A percentile compares a stretch with the other conserved stretches of the same genome.
Evolutionary conservation across 2,329 filamentous ascomycete genomes (phyloP).

Genomic region (Verticillium klebahnii): DNA sequence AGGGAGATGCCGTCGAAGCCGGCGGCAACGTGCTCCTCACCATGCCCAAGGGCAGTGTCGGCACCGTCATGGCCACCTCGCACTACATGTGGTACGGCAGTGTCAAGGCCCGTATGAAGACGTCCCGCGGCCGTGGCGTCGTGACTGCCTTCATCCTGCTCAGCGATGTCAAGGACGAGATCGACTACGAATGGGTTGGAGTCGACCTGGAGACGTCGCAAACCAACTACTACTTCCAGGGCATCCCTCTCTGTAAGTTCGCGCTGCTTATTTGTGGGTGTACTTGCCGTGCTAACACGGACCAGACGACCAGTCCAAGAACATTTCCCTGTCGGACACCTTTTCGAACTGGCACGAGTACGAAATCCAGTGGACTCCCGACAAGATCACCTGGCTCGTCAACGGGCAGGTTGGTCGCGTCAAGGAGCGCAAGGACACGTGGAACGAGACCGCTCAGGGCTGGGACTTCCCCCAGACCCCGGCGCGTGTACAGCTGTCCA

Average conservation of each 20-base stretch:
- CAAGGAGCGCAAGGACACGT: constrained; percentile 73
- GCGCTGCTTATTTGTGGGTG: neutral
- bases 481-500: constrained; percentile 82
- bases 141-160: constrained; percentile 97
- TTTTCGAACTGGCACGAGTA: constrained; percentile 82
- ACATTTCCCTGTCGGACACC: constrained; percentile 66
- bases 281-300: constrained; percentile 15
- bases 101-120: constrained; percentile 80
- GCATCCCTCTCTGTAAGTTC: constrained; percentile 78
- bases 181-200: constrained; percentile 94
- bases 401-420: constrained; percentile 76
- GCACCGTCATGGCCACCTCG: constrained; percentile 79
- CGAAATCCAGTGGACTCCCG: constrained; percentile 88
- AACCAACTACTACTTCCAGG: constrained; percentile 97
- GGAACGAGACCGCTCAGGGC: constrained; percentile 75
- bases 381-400: constrained; percentile 79
- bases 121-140: constrained; percentile 78
- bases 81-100: constrained; percentile 97
- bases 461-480: constrained; percentile 92
- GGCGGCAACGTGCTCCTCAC: constrained; percentile 74
- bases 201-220: constrained; percentile 72
- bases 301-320: constrained; percentile 68
- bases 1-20: constrained; percentile 67
- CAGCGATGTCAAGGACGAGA: constrained; percentile 95
- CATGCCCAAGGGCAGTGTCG: constrained; percentile 80